Evolutionary conservation across 331 rosid species (phyloP), one percentile per base, ranked within the genome.

Genomic region (Quercus phellos): DNA sequence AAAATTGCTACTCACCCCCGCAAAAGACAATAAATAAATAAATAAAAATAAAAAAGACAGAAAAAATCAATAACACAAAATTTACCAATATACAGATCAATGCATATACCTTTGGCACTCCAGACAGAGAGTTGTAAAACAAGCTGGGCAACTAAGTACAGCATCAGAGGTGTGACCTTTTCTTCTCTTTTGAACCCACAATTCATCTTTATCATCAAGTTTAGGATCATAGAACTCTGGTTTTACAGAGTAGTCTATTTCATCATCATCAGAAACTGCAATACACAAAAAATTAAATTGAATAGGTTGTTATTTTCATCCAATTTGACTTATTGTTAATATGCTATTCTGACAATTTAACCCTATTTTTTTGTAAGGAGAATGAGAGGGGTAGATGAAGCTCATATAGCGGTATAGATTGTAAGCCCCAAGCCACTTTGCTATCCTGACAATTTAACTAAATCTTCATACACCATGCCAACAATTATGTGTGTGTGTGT

Each of bases 111-210:
- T 91, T 76, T 91, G 96, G 60, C 91, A 91, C 83, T 91, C 93
- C 34, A 90, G 88, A 83, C 93, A 93, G 63, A 93, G 92, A 4
- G 94, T 91, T 77, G 90, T 89, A 79, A 93, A 93, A 76, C 98
- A 91, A 81, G 90, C 89, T 66, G 94, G 94, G 81, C 98, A 93
- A 82, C 94, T 89, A 58, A 93, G 96, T 53, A 93, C 94, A 9
- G 93, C 93, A 87, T 91, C 96, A 80, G 96, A 88, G 19, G 32
- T 77, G 22, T 24, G 34, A n/a, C 94, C 92, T 17, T 63, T 86
- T 78, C 90, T 87, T 70, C 82, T 87, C 78, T 84, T 91, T 50
- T 91, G 86, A 84, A 83, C 89, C 98, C 98, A 93, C 8, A 51
- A 12, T 83, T 93, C 98, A 78, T 93, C 89, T 73, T 84, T 89